Conservation (phyloP, 495 filamentous ascomycete genomes). For the Aspergillus hancockii region DNA sequence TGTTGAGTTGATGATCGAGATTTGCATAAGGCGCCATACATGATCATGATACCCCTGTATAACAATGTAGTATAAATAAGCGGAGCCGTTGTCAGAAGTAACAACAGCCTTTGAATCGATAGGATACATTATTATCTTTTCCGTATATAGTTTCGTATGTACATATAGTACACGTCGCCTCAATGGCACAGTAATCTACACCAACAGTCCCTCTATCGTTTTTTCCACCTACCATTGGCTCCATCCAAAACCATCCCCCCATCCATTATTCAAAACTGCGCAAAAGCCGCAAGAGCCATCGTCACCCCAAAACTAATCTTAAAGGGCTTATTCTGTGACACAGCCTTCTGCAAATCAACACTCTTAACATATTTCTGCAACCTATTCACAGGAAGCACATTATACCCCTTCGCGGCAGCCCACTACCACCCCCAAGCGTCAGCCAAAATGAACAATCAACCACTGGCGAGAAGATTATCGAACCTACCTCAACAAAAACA, state of each 20-base stretch:
- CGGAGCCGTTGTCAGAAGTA: neutral
- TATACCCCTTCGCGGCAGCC: conserved; percentile 71
- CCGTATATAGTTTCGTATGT: neutral
- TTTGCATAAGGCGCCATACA: conserved; percentile 1
- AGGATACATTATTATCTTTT: neutral
- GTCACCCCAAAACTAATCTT: conserved; percentile 76
- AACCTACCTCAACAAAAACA: conserved; percentile 67
- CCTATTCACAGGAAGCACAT: conserved; percentile 62
- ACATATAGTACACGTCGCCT: neutral
- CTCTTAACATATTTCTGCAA: conserved; percentile 60
- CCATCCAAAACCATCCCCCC: neutral
- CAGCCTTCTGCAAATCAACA: conserved; percentile 56
- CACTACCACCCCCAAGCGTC: conserved; percentile 46
- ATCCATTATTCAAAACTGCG: conserved; percentile 37
- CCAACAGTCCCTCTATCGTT: neutral
- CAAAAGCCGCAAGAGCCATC: conserved; percentile 78
- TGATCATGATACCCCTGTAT: conserved; percentile 38
- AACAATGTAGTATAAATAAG: conserved; percentile 17
- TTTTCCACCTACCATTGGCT: neutral
- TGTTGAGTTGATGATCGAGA: conserved; percentile 35
- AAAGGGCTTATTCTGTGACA: conserved; percentile 71
- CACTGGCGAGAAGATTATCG: neutral
- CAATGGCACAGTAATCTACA: neutral
- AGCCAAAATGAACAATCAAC: conserved; percentile 5
- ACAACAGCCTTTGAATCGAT: neutral